A percentile compares a stretch with the other conserved stretches of the same genome.
Conservation (phyloP, 768 basidiomycete genomes). For the Pleurotus ostreatus region DNA sequence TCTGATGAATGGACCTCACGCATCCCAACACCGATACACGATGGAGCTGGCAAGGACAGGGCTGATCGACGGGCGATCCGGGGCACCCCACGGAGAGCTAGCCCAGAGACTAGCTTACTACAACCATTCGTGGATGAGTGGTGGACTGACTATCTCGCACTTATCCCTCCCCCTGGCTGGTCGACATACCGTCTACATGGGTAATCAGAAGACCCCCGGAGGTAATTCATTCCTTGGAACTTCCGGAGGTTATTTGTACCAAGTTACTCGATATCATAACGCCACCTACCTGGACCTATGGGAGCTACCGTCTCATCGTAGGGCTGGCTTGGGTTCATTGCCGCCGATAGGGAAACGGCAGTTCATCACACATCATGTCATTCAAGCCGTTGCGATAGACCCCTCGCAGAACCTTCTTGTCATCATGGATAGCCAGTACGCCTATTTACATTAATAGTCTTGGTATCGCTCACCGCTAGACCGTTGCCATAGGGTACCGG, state of each 20-base stretch:
- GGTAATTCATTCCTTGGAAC: slow-evolving; percentile 5
- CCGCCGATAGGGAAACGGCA: neutral
- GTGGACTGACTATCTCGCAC: slow-evolving; percentile 3
- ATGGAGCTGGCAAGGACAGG: slow-evolving; percentile 4
- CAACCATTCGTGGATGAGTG: slow-evolving; percentile 6
- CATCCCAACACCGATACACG: slow-evolving; percentile 2
- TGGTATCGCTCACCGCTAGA: neutral
- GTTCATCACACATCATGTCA: neutral
- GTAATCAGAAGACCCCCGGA: neutral
- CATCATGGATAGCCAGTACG: slow-evolving; percentile 1
- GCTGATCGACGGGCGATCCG: slow-evolving; percentile 1
- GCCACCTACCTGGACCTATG: slow-evolving; percentile 5
- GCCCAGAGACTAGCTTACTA: neutral
- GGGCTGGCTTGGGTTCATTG: neutral
- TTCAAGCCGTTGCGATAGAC: slow-evolving; percentile 5
- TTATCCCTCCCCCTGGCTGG: neutral
- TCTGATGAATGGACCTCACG: slow-evolving; percentile 5
- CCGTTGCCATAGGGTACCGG: neutral
- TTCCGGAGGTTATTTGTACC: slow-evolving; percentile 2
- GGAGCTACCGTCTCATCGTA: slow-evolving; percentile 5
- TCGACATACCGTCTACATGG: neutral
- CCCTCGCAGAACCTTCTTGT: slow-evolving; percentile 1
- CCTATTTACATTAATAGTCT: neutral
- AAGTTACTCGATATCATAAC: neutral
- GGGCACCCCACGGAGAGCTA: neutral